Evolutionary conservation across 345 rosid species (phyloP).

Genomic region (Stellera chamaejasme): DNA sequence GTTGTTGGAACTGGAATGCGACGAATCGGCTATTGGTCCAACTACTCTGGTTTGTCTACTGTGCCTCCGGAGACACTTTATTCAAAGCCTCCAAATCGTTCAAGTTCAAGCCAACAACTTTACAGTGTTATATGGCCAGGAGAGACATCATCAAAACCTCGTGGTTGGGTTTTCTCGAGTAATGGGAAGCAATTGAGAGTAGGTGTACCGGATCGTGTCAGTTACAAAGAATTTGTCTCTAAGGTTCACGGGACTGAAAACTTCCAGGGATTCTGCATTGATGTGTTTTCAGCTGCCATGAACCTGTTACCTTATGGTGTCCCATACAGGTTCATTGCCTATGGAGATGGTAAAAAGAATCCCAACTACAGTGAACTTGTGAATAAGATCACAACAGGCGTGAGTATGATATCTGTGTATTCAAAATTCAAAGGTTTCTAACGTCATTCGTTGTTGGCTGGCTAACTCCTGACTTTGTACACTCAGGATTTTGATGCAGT

Average conservation of each 20-base stretch:
- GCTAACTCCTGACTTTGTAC: constrained; percentile 11
- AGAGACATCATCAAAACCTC: constrained; percentile 60
- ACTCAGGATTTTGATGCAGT: constrained; percentile 76
- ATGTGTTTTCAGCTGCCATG: constrained; percentile 77
- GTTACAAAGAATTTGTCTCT: constrained; percentile 75
- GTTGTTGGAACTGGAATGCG: constrained; percentile 81
- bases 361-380: constrained; percentile 82
- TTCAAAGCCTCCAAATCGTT: constrained; percentile 47
- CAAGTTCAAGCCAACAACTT: constrained; percentile 47
- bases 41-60: constrained; percentile 76
- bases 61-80: constrained; percentile 56
- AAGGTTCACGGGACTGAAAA: constrained; percentile 45
- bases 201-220: constrained; percentile 71
- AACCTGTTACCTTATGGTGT: constrained; percentile 80
- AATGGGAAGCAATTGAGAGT: constrained; percentile 76
- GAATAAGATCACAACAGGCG: constrained; percentile 58
- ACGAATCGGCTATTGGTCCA: constrained; percentile 85
- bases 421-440: constrained; percentile 1
- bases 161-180: constrained; percentile 95
- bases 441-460: constrained; percentile 5
- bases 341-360: constrained; percentile 61
- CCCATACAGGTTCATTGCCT: constrained; percentile 60
- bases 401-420: constrained; percentile 38
- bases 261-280: constrained; percentile 90
- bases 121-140: constrained; percentile 87